phyloP scores from a whole-genome alignment of 352 stramenopile genomes.

The Pythium sp. region DNA sequence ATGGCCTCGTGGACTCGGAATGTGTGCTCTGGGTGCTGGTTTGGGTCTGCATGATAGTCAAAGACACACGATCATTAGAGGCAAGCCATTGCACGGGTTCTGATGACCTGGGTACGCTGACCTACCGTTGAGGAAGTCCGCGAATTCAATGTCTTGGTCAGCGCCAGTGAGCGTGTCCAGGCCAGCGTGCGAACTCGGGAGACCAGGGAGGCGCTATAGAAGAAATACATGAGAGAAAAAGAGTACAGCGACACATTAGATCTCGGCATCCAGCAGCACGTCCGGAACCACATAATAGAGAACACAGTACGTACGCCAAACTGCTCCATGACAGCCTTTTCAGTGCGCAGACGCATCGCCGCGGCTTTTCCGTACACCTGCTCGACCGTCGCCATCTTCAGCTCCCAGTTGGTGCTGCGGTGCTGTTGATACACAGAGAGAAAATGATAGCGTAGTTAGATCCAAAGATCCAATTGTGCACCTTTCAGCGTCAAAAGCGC shows the following conservation, averaged over 20 bases:
- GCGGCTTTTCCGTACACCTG: slow-evolving; percentile 88
- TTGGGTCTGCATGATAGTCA: slow-evolving; percentile 40
- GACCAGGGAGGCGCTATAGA: slow-evolving; percentile 69
- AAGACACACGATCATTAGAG: neutral
- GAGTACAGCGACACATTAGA: neutral
- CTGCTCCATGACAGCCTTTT: slow-evolving; percentile 85
- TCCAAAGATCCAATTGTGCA: neutral
- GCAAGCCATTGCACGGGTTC: neutral
- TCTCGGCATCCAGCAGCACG: neutral
- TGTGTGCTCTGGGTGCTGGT: slow-evolving; percentile 72
- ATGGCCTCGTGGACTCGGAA: slow-evolving; percentile 87
- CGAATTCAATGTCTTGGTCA: slow-evolving; percentile 80
- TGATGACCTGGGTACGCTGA: neutral
- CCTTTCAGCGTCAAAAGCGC: neutral
- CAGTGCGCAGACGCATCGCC: slow-evolving; percentile 85
- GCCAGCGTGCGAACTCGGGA: slow-evolving; percentile 72
- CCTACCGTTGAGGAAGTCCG: slow-evolving; percentile 79
- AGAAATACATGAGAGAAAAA: neutral
- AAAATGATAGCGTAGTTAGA: neutral
- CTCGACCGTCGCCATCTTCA: slow-evolving; percentile 88
- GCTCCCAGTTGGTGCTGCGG: slow-evolving; percentile 75
- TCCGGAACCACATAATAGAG: neutral
- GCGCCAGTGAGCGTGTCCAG: slow-evolving; percentile 78
- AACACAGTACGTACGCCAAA: slow-evolving; percentile 45
- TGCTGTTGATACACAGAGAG: slow-evolving; percentile 30